Base-by-base conservation (phyloP, 768 basidiomycete species). In the Podaxis sp. region DNA sequence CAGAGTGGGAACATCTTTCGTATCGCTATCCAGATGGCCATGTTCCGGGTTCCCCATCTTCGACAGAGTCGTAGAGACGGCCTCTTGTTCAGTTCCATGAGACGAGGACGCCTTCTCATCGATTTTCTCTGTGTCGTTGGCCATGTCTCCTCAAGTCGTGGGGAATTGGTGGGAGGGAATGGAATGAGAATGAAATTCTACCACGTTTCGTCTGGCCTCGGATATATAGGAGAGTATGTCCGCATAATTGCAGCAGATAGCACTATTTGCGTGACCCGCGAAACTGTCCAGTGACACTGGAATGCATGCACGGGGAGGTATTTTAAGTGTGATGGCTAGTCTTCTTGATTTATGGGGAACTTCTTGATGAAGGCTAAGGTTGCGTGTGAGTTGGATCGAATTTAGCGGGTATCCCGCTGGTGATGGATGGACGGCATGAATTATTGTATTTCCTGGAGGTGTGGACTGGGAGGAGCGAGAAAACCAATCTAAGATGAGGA, bases 71-170 rank as follows among this genome's bases (percentile, higher is more conserved):
- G 19, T 64, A 61, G 19, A 40, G 57, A 22, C 43, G 40, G 57
- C 63, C 63, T 63, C 69, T 66, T 3, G 63, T 57, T 40, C 47
- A 60, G 52, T 63, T 17, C 29, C 61, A 49, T 62, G 61, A 33
- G 55, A 55, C 29, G 61, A 62, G 7, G 36, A 55, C 17, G 54
- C 46, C 27, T 55, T 62, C 46, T 62, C 59, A 40, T 60, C 41
- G 4, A 59, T 43, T 27, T 43, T 55, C 40, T 61, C 54, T 33
- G 25, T 25, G n/a, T 27, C 37, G 24, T 11, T 40, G 17, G 58
- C 37, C 59, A 62, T 62, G 37, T 55, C 27, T 29, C 37, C 8
- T n/a, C n/a, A 3, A 3, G 22, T 27, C 22, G 47, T 51, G 47
- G 19, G 2, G 36, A 4, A 24, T 22, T 17, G 7, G 9, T 51